phyloP scores from a whole-genome alignment of 176 grass and related monocot species.

The Aegilops longissima region DNA sequence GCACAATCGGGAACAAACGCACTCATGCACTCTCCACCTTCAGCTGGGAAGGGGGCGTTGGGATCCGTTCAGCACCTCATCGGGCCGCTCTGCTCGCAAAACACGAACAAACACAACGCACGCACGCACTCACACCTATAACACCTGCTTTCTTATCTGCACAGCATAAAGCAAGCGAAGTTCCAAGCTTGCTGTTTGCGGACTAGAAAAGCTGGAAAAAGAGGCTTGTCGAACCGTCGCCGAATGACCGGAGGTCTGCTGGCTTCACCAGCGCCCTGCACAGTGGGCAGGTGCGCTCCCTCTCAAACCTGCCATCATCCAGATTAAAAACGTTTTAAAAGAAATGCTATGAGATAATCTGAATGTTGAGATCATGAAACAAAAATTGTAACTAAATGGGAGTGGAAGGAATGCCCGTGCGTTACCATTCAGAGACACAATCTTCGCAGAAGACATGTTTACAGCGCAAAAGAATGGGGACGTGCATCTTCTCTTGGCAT shows the following conservation, averaged over 20 bases:
- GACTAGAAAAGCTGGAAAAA: slow-evolving; percentile 92
- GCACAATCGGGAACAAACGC: slow-evolving; percentile 14
- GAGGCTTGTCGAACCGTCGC: slow-evolving; percentile 88
- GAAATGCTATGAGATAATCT: not conserved
- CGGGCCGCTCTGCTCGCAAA: slow-evolving; percentile 41
- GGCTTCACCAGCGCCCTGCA: slow-evolving; percentile 92
- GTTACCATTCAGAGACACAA: slow-evolving; percentile 89
- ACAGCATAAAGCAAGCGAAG: not conserved
- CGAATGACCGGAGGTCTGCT: slow-evolving; percentile 81
- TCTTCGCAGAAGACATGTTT: slow-evolving; percentile 93
- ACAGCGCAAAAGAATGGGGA: slow-evolving; percentile 77
- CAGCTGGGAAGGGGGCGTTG: slow-evolving; percentile 11
- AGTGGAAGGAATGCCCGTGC: not conserved
- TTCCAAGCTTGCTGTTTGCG: not conserved
- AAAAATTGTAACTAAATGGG: not conserved
- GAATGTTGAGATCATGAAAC: not conserved
- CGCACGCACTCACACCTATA: not conserved
- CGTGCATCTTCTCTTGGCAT: slow-evolving; percentile 93
- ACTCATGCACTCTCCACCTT: not conserved
- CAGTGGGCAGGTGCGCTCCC: slow-evolving; percentile 90
- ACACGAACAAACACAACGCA: slow-evolving; percentile 5
- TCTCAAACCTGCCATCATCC: slow-evolving; percentile 73
- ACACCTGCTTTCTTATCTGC: slow-evolving; percentile 30
- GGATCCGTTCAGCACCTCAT: slow-evolving; percentile 36
- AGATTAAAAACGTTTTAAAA: not conserved